Evolutionary conservation across 2,329 filamentous ascomycete genomes (phyloP), one percentile per base, ranked within the genome.

Genomic region (Aspergillus fischeri): DNA sequence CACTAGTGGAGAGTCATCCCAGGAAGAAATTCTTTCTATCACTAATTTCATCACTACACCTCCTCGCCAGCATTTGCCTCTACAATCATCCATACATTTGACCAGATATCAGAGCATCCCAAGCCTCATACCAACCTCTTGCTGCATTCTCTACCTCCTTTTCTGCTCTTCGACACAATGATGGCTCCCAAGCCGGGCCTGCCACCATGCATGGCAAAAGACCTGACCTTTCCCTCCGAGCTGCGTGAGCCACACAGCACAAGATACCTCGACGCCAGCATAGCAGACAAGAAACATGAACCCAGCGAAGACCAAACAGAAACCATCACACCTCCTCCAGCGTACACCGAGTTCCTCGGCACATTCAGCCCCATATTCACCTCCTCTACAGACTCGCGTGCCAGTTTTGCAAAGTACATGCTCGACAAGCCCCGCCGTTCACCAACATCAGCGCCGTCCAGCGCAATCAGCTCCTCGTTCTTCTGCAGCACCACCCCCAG

Each of bases 341-440:
- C 92, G 56, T 97, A 97, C 73, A 88, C 90, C 65, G 91, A 97
- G 69, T 97, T 97, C 70, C 85, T 97, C 60, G 92, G 91, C 77
- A 86, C 87, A 58, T 86, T 94, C 77, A 88, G 83, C 11, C 83
- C 83, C 0, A 79, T 87, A n/a, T 80, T 91, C 55, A 84, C 86
- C 69, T 91, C 87, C 61, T 89, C 89, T 9, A 76, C 83, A 35
- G 79, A 82, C 49, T 83, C 86, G 41, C 77, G 78, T 51, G 78
- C 77, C 56, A 81, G 81, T 65, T 82, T 83, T 62, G 70, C 74
- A 49, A 80, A 80, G 51, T 70, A 68, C 45, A 67, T 65, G 38
- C 62, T 65, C 10, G 67, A 72, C 28, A 66, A 61, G 25, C 65
- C 65, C 27, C 63, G 65, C 35, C 65, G 65, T 28, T 68, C 70